phyloP scores from a whole-genome alignment of 768 basidiomycete genomes.

The Calocera cornea region DNA sequence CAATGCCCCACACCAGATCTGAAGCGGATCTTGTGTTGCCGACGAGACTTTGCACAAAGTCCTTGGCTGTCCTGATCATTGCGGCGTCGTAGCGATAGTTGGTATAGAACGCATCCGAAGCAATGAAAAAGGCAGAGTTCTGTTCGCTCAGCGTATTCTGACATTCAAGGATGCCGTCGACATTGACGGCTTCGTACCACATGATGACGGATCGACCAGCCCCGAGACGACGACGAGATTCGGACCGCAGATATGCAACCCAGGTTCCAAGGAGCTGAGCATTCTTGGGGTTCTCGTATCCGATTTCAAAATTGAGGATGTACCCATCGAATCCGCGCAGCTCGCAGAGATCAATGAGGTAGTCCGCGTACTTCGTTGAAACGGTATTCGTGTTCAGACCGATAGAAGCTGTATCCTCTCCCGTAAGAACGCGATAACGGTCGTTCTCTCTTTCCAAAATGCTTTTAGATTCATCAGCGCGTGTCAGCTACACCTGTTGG shows the following conservation, averaged over 20 bases:
- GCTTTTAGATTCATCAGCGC: no score
- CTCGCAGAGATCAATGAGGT: conserved; percentile 54
- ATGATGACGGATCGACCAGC: background rate
- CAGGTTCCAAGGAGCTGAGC: background rate
- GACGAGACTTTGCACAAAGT: conserved; percentile 10
- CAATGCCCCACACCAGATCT: conserved; percentile 59
- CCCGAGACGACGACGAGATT: background rate
- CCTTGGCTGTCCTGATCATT: background rate
- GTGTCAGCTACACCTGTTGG: no score
- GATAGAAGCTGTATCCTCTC: background rate
- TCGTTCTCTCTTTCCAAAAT: conserved; percentile 55
- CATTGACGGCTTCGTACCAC: background rate
- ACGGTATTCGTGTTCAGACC: background rate
- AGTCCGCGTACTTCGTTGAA: conserved; percentile 44
- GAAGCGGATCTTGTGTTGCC: conserved; percentile 31
- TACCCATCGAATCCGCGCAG: conserved; percentile 77
- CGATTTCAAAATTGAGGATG: conserved; percentile 57
- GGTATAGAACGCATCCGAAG: conserved; percentile 57
- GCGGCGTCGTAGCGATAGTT: conserved; percentile 37
- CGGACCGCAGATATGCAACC: background rate
- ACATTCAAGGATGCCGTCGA: background rate
- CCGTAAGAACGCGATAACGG: conserved; percentile 51
- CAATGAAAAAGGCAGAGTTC: conserved; percentile 66
- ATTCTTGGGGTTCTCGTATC: background rate
- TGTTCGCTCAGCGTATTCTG: conserved; percentile 35